Conservation (phyloP, 2,329 filamentous ascomycete species). For the Diaporthe amygdali region DNA sequence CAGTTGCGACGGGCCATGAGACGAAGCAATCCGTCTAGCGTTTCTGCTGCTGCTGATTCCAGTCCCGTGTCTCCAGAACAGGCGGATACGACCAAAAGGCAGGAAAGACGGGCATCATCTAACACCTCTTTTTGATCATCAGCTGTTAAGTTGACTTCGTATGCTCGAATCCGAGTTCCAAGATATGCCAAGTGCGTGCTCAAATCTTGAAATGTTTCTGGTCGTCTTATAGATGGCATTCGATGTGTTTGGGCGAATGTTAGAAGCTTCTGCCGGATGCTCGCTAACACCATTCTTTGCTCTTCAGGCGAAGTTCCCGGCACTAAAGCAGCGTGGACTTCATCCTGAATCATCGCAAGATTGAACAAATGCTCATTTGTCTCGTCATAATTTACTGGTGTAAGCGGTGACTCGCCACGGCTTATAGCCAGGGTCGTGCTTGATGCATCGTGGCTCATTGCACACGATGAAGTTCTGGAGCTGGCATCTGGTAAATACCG, state of each 20-base stretch:
- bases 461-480: background rate
- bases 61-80: background rate
- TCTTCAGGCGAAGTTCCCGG: background rate
- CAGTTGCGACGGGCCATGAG: background rate
- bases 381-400: background rate
- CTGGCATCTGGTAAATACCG: background rate
- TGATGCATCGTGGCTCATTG: background rate
- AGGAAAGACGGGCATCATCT: background rate
- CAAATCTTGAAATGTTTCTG: background rate
- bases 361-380: background rate
- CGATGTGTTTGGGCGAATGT: background rate
- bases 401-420: background rate
- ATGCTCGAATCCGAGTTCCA: background rate
- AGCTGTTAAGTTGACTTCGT: background rate
- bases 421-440: background rate
- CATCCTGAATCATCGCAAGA: background rate
- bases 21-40: background rate
- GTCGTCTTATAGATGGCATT: background rate
- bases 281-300: background rate
- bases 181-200: constrained; percentile 5
- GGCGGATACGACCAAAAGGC: background rate
- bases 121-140: background rate
- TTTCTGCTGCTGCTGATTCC: background rate
- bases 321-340: background rate
- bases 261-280: background rate